phyloP scores from a whole-genome alignment of 371 early-diverging fungal genomes.

The Antonospora locustae region DNA sequence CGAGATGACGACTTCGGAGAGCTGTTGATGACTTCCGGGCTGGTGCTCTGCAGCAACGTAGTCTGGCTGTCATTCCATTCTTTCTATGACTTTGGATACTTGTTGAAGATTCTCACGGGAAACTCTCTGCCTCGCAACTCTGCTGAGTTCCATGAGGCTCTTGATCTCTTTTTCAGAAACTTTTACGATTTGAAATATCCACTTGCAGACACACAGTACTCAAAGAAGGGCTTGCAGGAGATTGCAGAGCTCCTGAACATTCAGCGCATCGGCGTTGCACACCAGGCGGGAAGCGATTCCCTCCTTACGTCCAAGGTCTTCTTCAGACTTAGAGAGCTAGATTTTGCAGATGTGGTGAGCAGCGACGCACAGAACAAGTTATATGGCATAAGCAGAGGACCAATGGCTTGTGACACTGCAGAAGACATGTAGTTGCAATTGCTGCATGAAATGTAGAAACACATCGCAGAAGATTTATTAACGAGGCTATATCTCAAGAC shows the following conservation, averaged over 20 bases:
- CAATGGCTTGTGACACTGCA: too few relatives aligned
- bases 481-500: too few relatives aligned
- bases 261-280: slow-evolving; percentile 81
- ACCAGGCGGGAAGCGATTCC: slow-evolving; percentile 97
- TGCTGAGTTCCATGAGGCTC: slow-evolving; percentile 75
- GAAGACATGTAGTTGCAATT: too few relatives aligned
- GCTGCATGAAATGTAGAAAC: too few relatives aligned
- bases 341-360: slow-evolving; percentile 65
- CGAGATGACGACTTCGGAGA: slow-evolving; percentile 87
- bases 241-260: slow-evolving; percentile 80
- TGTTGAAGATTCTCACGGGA: slow-evolving; percentile 82
- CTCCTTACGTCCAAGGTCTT: slow-evolving; percentile 81
- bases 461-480: neutral
- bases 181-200: slow-evolving; percentile 95
- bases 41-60: slow-evolving; percentile 75
- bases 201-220: slow-evolving; percentile 78
- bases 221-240: slow-evolving; percentile 93
- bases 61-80: slow-evolving; percentile 97
- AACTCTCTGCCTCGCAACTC: slow-evolving; percentile 76
- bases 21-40: slow-evolving; percentile 80
- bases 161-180: slow-evolving; percentile 78
- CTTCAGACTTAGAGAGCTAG: slow-evolving; percentile 79
- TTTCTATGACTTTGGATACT: slow-evolving; percentile 95
- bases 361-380: slow-evolving; percentile 37
- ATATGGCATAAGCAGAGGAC: too few relatives aligned